Evolutionary conservation across 192 early-diverging fungal genomes (phyloP).

Genomic region (Cetraspora pellucida): DNA sequence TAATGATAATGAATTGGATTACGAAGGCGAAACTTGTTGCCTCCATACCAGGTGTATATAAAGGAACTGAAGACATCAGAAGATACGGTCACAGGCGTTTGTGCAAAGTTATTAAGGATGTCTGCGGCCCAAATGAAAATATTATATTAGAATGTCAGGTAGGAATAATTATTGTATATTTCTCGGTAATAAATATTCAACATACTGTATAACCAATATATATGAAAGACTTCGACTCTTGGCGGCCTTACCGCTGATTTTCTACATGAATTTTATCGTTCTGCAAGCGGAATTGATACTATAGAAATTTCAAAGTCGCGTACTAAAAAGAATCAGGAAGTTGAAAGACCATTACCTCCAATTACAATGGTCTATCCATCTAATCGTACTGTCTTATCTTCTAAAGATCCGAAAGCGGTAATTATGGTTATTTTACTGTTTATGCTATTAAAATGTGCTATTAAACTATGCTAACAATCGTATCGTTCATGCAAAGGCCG

Average conservation of each 20-base stretch:
- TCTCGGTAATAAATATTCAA: neutral
- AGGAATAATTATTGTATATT: neutral
- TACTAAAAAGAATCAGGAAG: neutral
- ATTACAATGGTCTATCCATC: slow-evolving; percentile 44
- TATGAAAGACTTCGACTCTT: slow-evolving; percentile 46
- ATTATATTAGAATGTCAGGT: slow-evolving; percentile 47
- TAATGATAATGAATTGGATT: neutral
- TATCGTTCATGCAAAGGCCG: too few relatives aligned
- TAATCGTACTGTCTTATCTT: slow-evolving; percentile 35
- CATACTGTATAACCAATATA: neutral
- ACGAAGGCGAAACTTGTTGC: slow-evolving; percentile 51
- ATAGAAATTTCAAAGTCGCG: neutral
- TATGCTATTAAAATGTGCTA: neutral
- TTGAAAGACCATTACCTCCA: slow-evolving; percentile 27
- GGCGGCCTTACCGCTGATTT: slow-evolving; percentile 37
- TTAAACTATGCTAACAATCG: too few relatives aligned
- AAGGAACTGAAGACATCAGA: slow-evolving; percentile 37
- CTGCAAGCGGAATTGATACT: slow-evolving; percentile 41
- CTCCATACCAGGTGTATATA: slow-evolving; percentile 48
- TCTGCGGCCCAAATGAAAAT: slow-evolving; percentile 30
- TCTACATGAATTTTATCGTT: slow-evolving; percentile 43
- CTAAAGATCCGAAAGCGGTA: slow-evolving; percentile 30
- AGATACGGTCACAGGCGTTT: slow-evolving; percentile 52
- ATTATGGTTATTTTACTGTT: neutral
- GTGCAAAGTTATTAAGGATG: slow-evolving; percentile 35